These are phyloP conservation scores for Hymenoscyphus infarciens DNA, from an alignment of 2,329 filamentous ascomycete genomes.

Conservation along the genomic window DNA sequence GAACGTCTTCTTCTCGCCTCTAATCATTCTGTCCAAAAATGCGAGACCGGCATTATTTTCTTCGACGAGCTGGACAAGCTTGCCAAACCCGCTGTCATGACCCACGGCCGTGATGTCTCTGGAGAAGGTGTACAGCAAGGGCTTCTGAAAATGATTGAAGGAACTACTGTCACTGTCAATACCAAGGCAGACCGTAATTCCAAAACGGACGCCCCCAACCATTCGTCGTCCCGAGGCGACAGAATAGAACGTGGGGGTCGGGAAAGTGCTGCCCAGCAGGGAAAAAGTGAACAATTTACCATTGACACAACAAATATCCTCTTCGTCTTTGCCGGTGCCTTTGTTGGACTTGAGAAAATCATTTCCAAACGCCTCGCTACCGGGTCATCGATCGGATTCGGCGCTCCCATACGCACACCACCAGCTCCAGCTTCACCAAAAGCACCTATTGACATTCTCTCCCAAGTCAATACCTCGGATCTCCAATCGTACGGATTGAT, in stretches of 20 bases:
- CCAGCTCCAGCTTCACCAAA: constrained; percentile 51
- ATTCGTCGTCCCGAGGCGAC: constrained; percentile 27
- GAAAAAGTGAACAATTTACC: constrained; percentile 52
- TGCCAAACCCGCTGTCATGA: constrained; percentile 71
- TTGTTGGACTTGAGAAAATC: constrained; percentile 85
- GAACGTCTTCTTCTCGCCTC: constrained; percentile 85
- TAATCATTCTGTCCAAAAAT: constrained; percentile 79
- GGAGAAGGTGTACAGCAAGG: constrained; percentile 97
- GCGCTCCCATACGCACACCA: constrained; percentile 64
- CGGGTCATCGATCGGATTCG: constrained; percentile 82
- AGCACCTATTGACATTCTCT: constrained; percentile 44
- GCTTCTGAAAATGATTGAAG: constrained; percentile 91
- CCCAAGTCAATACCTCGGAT: constrained; percentile 71
- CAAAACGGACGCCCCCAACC: constrained; percentile 20
- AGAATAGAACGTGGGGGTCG: constrained; percentile 22
- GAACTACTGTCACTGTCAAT: constrained; percentile 87
- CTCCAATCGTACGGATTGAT: constrained; percentile 87
- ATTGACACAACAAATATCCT: constrained; percentile 95
- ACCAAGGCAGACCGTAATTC: constrained; percentile 65
- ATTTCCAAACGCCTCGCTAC: constrained; percentile 84
- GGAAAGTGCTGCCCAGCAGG: constrained; percentile 18
- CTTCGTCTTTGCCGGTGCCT: constrained; percentile 95
- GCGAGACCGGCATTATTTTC: constrained; percentile 90
- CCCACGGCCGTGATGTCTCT: constrained; percentile 86
- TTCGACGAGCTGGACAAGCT: constrained; percentile 98